Evolutionary conservation across 257 asterid genomes (phyloP), one percentile per base, ranked within the genome.

Genomic region (Marsdenia floribunda): DNA sequence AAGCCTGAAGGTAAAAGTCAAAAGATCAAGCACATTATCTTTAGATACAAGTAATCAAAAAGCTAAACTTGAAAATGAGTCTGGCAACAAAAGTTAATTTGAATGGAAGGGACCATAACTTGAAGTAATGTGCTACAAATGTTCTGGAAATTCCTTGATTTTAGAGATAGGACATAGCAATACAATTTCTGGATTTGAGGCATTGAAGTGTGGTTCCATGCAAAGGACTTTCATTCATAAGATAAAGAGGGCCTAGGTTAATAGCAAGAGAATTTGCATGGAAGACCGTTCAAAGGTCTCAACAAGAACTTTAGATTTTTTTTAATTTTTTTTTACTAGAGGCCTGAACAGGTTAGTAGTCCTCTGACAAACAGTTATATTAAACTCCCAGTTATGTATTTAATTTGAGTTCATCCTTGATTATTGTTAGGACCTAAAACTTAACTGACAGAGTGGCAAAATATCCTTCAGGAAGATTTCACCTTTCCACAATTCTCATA

Each of bases 401-500:
- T 33, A 16, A 35, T 35, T 35, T 55, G 16, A 70, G 19, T 16
- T 19, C 68, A 68, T 68, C 60, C 47, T 37, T 68, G 11, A 59
- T 40, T 29, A 70, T 52, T 44, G 64, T 15, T 29, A 22, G 67
- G 22, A 70, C 11, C 50, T 49, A 37, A 47, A 29, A 35, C 33
- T 37, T 21, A 49, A 22, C 6, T 68, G 65, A 74, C 37, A 58
- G 22, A 12, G 33, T 35, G 37, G 11, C 11, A 40, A 26, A 61
- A 70, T 6, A 70, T 19, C 49, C 58, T 52, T 18, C 26, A 21
- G 33, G 53, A 19, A 21, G 54, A 9, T 15, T 44, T 61, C 81
- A 90, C 96, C 92, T 87, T 90, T 70, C 94, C 92, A 74, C 96
- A 91, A 68, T 88, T 88, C 78, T 88, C 97, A 82, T 92, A 95